Evolutionary conservation across 1,284 basidiomycete genomes (phyloP), one percentile per base, ranked within the genome.

Genomic region (Apiotrichum mycotoxinovorans): DNA sequence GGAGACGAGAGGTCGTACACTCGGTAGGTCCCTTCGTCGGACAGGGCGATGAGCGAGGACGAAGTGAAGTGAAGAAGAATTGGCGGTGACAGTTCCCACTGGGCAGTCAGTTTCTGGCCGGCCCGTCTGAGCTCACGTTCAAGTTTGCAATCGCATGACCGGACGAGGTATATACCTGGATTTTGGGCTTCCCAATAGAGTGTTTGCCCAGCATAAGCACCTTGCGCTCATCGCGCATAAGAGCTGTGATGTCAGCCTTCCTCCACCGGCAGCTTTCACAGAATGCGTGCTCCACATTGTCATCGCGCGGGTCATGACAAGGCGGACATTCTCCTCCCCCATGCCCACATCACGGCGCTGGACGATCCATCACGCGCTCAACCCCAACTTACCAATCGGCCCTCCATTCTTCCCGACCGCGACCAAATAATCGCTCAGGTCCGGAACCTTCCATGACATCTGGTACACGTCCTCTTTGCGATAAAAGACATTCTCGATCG

Each of bases 1-100:
- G 90, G 85, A 46, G 76, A 66, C 45, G 75, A 73, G 22, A 97
- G 80, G 73, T 94, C 87, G 72, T 98, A 97, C 20, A 97, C 71
- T 41, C 95, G 83, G 72, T 96, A 97, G 11, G 84, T 82, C 18
- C 95, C 95, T 67, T 97, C 92, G 73, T 96, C 92, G 65, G 93
- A 91, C 30, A 98, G 78, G 8, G 95, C 84, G 0, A 88, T 85
- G 35, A 98, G 82, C 51, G 85, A 83, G 67, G 95, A 90, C 1
- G 59, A 43, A 0, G 72, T 73, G 54, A 73, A 70, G 52, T 70
- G 66, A 15, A 75, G 56, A 12, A 71, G 58, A 17, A 75, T 54
- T 2, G 69, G 66, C 61, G 65, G 77, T 58, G 63, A 53, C 3
- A 73, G 60, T 41, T 76, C 73, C 73, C 71, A 75, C 66, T 72